Evolutionary conservation across 2,329 filamentous ascomycete species (phyloP), one percentile per base, ranked within the genome.

Genomic region (Teratosphaeria zuluensis): DNA sequence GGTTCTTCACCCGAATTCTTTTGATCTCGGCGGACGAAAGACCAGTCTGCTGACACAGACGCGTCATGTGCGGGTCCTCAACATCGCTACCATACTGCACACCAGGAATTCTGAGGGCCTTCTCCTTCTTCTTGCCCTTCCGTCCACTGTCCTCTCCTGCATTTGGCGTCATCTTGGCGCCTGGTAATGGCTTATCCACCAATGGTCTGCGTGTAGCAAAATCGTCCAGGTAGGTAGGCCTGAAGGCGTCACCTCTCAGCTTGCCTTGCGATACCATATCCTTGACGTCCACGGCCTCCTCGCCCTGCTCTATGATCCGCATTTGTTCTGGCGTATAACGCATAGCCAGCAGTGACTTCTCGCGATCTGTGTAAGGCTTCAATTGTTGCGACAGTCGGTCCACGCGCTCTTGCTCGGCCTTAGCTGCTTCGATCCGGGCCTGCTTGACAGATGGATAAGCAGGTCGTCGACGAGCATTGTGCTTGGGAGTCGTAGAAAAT

Each of bases 281-380:
- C 64, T 84, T 79, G 9, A 86, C 77, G 69, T 88, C 81, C 71
- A 96, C 85, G 64, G 88, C 84, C 61, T 81, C 77, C 75, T 96
- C 92, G 67, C 87, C 91, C 54, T 88, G 88, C 75, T 88, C 81
- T 70, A 97, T 84, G 59, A 91, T 90, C 58, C 84, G 84, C 66
- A 95, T 80, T 77, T 97, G 92, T 71, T 87, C 84, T 16, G 86
- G 81, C 0, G 90, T 89, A 78, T 96, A 97, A 66, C 82, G 82
- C 69, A 83, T 76, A 59, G 75, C 74, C 59, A 96, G 79, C 21
- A 75, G 68, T 60, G 80, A 79, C 68, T 84, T 82, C 70, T 94
- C 86, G 63, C 85, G 80, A 48, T 80, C 75, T 14, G 84, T 84
- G 76, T 91, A 94, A 14, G 82, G 78, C 21, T 58, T 61, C 7